Evolutionary conservation across 768 basidiomycete genomes (phyloP).

Genomic region (Lentinula aciculospora): DNA sequence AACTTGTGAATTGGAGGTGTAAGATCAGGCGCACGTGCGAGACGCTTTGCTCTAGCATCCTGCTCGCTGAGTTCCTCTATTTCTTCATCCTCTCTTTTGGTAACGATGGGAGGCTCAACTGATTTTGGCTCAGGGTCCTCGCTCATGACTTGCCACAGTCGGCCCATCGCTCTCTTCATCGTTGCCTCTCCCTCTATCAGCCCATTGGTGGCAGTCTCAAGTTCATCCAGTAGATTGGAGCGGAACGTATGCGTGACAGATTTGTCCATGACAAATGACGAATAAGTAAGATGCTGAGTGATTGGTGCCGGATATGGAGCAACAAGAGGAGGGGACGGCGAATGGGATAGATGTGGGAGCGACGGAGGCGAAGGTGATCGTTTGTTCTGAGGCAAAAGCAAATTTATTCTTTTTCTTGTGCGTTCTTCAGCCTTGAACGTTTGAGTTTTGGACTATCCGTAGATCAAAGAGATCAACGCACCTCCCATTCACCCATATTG

Average conservation of each 20-base stretch:
- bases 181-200: slow-evolving; percentile 80
- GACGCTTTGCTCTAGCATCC: slow-evolving; percentile 31
- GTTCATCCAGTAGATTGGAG: slow-evolving; percentile 68
- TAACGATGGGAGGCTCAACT: slow-evolving; percentile 39
- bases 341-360: slow-evolving; percentile 71
- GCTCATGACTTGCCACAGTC: slow-evolving; percentile 76
- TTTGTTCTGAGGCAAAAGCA: slow-evolving; percentile 53
- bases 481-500: slow-evolving; percentile 83
- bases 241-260: slow-evolving; percentile 82
- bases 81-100: slow-evolving; percentile 67
- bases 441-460: slow-evolving; percentile 7
- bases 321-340: slow-evolving; percentile 68
- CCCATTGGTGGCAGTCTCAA: slow-evolving; percentile 77
- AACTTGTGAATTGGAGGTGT: slow-evolving; percentile 61
- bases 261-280: slow-evolving; percentile 84
- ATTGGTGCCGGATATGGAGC: slow-evolving; percentile 72
- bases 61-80: slow-evolving; percentile 33
- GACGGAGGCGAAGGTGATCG: slow-evolving; percentile 69
- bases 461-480: slow-evolving; percentile 22
- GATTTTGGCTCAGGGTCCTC: slow-evolving; percentile 44
- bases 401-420: slow-evolving; percentile 73
- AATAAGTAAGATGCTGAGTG: slow-evolving; percentile 66
- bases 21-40: slow-evolving; percentile 62
- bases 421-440: slow-evolving; percentile 67
- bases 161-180: slow-evolving; percentile 68